Evolutionary conservation across 345 rosid species (phyloP).

Genomic region (Turritis glabra): DNA sequence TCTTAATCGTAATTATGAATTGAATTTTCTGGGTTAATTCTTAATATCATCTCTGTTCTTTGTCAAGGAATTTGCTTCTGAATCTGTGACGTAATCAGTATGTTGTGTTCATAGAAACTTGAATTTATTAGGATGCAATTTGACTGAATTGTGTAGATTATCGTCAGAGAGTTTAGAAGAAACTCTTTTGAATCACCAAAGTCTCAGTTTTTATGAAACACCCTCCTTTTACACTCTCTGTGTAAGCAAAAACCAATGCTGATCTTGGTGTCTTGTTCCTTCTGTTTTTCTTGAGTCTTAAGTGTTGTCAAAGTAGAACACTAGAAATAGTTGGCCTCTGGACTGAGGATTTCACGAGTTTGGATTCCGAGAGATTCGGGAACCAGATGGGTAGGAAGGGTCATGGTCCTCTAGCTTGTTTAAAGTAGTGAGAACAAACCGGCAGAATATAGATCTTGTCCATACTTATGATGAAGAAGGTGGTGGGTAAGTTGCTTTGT

Average conservation of each 20-base stretch:
- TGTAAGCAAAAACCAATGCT: neutral
- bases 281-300: neutral
- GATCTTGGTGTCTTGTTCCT: neutral
- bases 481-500: neutral
- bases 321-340: neutral
- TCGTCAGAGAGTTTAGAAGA: neutral
- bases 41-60: neutral
- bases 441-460: neutral
- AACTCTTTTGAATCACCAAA: neutral
- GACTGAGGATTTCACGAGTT: neutral
- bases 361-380: neutral
- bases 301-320: neutral
- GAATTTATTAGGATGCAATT: neutral
- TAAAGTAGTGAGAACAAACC: neutral
- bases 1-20: constrained; percentile 1
- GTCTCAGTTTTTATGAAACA: neutral
- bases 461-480: neutral
- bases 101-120: neutral
- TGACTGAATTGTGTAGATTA: neutral
- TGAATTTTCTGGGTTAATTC: neutral
- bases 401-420: neutral
- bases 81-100: neutral
- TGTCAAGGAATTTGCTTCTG: neutral
- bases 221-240: no score
- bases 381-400: neutral